A percentile compares a stretch with the other conserved stretches of the same genome.
phyloP scores from a whole-genome alignment of 108 stramenopile genomes.

The Cyclotella choctawhatcheeana region DNA sequence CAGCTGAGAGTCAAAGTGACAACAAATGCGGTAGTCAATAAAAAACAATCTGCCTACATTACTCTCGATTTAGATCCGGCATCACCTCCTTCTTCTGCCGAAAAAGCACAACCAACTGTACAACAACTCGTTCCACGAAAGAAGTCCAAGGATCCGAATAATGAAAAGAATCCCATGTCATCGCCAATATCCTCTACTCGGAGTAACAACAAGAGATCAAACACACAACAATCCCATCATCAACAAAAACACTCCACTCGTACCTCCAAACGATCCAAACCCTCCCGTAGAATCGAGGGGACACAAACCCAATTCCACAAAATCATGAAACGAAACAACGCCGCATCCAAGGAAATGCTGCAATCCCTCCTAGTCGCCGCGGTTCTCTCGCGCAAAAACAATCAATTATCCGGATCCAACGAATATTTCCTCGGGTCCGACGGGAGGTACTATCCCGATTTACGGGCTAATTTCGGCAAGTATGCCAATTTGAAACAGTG shows the following conservation, averaged over 20 bases:
- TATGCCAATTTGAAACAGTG: constrained; percentile 36
- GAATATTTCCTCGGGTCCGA: constrained; percentile 23
- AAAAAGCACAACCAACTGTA: neutral
- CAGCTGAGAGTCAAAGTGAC: neutral
- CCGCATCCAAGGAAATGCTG: constrained; percentile 28
- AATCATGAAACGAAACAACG: constrained; percentile 31
- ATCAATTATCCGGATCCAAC: constrained; percentile 1
- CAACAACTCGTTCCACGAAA: neutral
- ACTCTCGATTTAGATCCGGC: neutral
- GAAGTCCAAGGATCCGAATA: neutral
- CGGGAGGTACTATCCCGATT: constrained; percentile 31
- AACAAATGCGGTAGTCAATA: too few species aligned
- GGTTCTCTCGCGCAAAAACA: constrained; percentile 15
- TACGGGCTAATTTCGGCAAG: constrained; percentile 29
- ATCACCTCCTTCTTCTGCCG: neutral
- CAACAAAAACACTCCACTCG: neutral
- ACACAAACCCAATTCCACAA: constrained; percentile 16
- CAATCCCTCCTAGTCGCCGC: constrained; percentile 33
- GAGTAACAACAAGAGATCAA: neutral
- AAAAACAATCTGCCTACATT: neutral
- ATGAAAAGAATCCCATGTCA: neutral
- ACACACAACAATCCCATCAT: too few species aligned
- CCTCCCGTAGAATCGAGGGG: neutral
- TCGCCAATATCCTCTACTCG: neutral
- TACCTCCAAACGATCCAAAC: constrained; percentile 1